Evolutionary conservation across 805 yeast species (phyloP), one percentile per base, ranked within the genome.

Genomic region (Candida xiaguanensis): DNA sequence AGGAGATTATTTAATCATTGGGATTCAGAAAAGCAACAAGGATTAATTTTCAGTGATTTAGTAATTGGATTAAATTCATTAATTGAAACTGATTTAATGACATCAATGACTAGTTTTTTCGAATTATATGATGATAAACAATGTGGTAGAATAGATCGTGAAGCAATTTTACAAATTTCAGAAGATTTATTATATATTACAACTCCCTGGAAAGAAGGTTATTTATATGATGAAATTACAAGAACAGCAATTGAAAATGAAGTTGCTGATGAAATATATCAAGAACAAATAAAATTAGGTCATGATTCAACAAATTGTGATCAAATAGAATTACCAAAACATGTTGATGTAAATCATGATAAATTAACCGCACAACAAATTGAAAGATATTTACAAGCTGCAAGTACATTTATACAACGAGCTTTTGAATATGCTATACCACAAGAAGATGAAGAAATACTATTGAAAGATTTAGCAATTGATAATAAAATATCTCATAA

Each of bases 341-440:
- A 79, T 43, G 75, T 82, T 9, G 67, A 73, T 20, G 75, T 83
- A 34, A 85, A 85, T 51, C 79, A 77, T 48, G 80, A 77, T 32
- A 71, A 71, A 35, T 76, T 82, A 53, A 79, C 75, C 47, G 67
- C 69, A 31, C 78, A 74, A 48, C 93, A 85, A 57, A 63, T 79
- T n/a, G 89, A 82, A 51, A 65, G 96, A 45, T 91, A 89, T 53
- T 68, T 93, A 19, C 75, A 87, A 2, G 91, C 96, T 0, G 93
- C 95, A 3, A 84, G 95, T 44, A 80, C 76, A 14, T 93, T 91
- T 51, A 77, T 91, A 32, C 87, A 86, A 58, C 68, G 95, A 43
- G 88, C 95, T 0, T 89, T 89, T 56, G 95, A 89, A 53, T 88
- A 89, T 58, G 95, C 96, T 0, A 85, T 78, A 47, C 85, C 93